Base-by-base conservation (phyloP, 129 eudicot species). In the Mikania micrantha region DNA sequence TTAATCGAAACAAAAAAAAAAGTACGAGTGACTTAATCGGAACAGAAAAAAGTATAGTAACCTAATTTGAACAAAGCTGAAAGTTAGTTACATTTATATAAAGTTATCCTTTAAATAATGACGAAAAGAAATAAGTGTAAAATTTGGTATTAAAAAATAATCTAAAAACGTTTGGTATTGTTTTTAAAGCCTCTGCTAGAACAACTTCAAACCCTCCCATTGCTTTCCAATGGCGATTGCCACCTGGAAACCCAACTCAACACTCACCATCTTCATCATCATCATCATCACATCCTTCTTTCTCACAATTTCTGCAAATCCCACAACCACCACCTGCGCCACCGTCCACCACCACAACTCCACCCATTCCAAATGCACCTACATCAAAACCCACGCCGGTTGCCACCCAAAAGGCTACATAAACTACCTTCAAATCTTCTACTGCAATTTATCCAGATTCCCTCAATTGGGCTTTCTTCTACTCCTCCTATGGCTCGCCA, bases 351-450 rank as follows among this genome's bases (percentile, higher is more conserved):
- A 78, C 62, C 72, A 74, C 60, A 9, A 78, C 12, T 82, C 78
- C 31, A 7, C 59, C 27, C 8, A 27, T 9, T 67, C 85, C 17
- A 85, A 78, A 67, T 88, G 95, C 35, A 31, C 1, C 0, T 85
- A 66, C 67, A 64, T 88, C 17, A 82, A 40, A 69, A 78, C 84
- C 35, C 41, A 72, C 74, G 13, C 34, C 41, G 66, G 28, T 8
- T 84, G 91, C 74, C 34, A 20, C 19, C 79, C 83, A 60, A 73
- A 85, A 69, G 91, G 88, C 40, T 88, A 82, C 74, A 61, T 88
- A 16, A 88, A 88, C 27, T 82, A 78, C 61, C 79, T 82, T 2
- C 68, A 78, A 25, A 53, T 85, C 67, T 88, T 77, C 72, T 85
- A 85, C 71, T 88, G 95, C 56, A 79, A 16, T 68, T 75, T 66